Conservation (phyloP, 202 grass and related monocot genomes). For the Saccharum hybrid region DNA sequence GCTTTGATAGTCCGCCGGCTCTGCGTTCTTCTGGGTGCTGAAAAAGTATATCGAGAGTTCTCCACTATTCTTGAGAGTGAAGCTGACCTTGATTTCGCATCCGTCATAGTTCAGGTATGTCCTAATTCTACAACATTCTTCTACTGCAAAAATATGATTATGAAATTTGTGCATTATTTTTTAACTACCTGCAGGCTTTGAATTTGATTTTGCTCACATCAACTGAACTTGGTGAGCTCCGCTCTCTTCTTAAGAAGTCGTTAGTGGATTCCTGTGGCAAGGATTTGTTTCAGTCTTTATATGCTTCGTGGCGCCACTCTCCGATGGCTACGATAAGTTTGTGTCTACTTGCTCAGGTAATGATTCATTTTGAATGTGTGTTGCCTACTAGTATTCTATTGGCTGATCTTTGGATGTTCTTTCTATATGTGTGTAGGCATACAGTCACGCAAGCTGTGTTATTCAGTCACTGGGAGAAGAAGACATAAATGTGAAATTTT, state of each 20-base stretch:
- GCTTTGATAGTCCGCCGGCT: conserved; percentile 91
- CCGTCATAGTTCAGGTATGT: conserved; percentile 93
- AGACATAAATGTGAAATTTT: conserved; percentile 94
- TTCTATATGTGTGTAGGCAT: conserved; percentile 66
- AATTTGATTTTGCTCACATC: conserved; percentile 99
- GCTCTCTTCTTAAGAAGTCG: conserved; percentile 79
- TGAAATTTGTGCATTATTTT: conserved; percentile 36
- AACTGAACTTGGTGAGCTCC: conserved; percentile 80
- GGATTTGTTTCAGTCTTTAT: conserved; percentile 84
- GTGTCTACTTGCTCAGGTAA: conserved; percentile 94
- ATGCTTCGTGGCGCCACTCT: conserved; percentile 94
- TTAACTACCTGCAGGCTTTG: conserved; percentile 67
- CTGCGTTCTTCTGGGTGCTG: conserved; percentile 88
- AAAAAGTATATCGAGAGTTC: conserved; percentile 84
- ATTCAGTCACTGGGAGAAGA: conserved; percentile 93
- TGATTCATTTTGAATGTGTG: conserved; percentile 39
- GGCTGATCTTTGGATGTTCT: conserved; percentile 45
- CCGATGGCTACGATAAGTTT: conserved; percentile 96
- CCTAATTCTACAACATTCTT: conserved; percentile 21
- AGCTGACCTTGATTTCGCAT: conserved; percentile 83
- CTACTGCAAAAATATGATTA: conserved; percentile 28
- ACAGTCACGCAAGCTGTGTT: conserved; percentile 84
- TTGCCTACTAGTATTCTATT: conserved; percentile 44
- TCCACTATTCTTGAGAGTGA: conserved; percentile 82
- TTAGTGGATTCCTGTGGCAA: conserved; percentile 87